Evolutionary conservation across 192 early-diverging fungal species (phyloP).

Genomic region (Coemansia sp.): DNA sequence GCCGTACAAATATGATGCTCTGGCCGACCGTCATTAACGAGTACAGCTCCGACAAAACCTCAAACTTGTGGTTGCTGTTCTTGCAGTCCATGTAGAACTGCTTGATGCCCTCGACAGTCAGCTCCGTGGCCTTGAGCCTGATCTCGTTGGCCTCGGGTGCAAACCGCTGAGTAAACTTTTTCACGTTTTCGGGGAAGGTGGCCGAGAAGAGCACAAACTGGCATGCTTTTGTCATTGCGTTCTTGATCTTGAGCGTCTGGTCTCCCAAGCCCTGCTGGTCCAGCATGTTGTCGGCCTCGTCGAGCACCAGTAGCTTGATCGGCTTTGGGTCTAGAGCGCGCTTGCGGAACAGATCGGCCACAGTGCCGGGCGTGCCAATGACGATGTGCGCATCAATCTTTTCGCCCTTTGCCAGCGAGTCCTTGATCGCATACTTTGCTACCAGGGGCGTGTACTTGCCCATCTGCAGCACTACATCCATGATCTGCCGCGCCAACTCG

Average conservation of each 20-base stretch:
- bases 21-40: slow-evolving; percentile 88
- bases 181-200: slow-evolving; percentile 80
- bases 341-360: slow-evolving; percentile 69
- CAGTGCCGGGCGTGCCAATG: slow-evolving; percentile 94
- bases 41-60: slow-evolving; percentile 68
- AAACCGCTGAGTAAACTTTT: slow-evolving; percentile 72
- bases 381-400: slow-evolving; percentile 76
- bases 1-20: slow-evolving; percentile 93
- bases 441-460: slow-evolving; percentile 83
- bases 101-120: slow-evolving; percentile 90
- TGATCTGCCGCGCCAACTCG: slow-evolving; percentile 93
- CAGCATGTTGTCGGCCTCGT: slow-evolving; percentile 99
- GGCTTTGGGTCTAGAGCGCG: slow-evolving; percentile 58
- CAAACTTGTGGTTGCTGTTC: slow-evolving; percentile 73
- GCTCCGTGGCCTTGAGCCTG: slow-evolving; percentile 77
- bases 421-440: slow-evolving; percentile 77
- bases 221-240: slow-evolving; percentile 63
- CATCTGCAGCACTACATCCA: slow-evolving; percentile 87
- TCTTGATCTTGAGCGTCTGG: slow-evolving; percentile 81
- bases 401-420: slow-evolving; percentile 54
- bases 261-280: slow-evolving; percentile 82
- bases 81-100: slow-evolving; percentile 97
- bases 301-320: slow-evolving; percentile 85
- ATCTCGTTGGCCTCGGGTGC: slow-evolving; percentile 88
- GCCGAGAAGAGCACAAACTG: slow-evolving; percentile 95